A percentile compares a stretch with the other conserved stretches of the same genome.
Conservation (phyloP, 495 filamentous ascomycete genomes). For the Durotheca rogersii region DNA sequence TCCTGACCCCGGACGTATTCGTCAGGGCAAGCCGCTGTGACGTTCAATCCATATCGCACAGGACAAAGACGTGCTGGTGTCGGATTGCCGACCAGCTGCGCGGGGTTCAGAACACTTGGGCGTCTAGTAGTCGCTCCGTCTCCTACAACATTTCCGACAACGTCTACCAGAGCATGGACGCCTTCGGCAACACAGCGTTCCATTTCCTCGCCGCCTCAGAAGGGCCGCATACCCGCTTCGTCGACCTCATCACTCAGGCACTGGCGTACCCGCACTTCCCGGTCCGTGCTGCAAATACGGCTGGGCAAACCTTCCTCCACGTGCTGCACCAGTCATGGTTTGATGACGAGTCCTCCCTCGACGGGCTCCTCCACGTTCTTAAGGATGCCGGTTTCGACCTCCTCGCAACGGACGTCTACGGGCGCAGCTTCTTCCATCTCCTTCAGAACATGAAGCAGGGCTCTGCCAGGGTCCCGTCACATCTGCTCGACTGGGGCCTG, state of each 20-base stretch:
- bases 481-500: slow-evolving; percentile 16
- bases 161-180: slow-evolving; percentile 31
- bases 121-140: not conserved
- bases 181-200: slow-evolving; percentile 48
- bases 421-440: slow-evolving; percentile 47
- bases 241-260: slow-evolving; percentile 31
- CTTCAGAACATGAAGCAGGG: slow-evolving; percentile 22
- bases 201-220: slow-evolving; percentile 43
- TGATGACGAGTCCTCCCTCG: slow-evolving; percentile 24
- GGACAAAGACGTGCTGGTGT: slow-evolving; percentile 43
- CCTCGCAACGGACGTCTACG: slow-evolving; percentile 44
- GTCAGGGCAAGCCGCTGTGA: slow-evolving; percentile 32
- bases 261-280: slow-evolving; percentile 10
- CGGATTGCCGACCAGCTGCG: slow-evolving; percentile 33
- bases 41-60: slow-evolving; percentile 32
- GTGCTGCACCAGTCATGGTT: slow-evolving; percentile 45
- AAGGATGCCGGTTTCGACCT: slow-evolving; percentile 34
- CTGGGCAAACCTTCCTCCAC: slow-evolving; percentile 52
- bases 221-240: slow-evolving; percentile 32
- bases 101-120: slow-evolving; percentile 15
- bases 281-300: slow-evolving; percentile 38
- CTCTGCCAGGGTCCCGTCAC: slow-evolving; percentile 16
- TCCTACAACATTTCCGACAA: slow-evolving; percentile 12
- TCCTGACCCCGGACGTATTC: slow-evolving; percentile 35
- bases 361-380: slow-evolving; percentile 33